These are phyloP conservation scores for Kazachstania bromeliacearum DNA, from an alignment of 805 yeast genomes.

Conservation along the genomic window DNA sequence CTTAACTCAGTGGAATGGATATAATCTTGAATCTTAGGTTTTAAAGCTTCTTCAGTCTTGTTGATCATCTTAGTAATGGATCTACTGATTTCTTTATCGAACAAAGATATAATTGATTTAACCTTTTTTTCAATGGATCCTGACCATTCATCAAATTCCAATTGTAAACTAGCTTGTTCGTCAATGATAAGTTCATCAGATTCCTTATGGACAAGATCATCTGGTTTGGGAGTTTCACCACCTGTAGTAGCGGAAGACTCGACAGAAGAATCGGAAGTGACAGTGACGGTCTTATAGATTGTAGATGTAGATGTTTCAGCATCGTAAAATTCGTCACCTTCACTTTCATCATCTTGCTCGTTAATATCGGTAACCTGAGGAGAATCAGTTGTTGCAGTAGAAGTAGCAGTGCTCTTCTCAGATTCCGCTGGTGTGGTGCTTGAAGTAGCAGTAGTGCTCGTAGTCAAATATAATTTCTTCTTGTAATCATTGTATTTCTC, in stretches of 20 bases:
- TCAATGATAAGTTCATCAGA: conserved; percentile 11
- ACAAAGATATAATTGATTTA: conserved; percentile 32
- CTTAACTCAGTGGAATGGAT: conserved; percentile 19
- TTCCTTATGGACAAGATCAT: conserved; percentile 4
- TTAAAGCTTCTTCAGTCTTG: conserved; percentile 26
- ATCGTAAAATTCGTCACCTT: conserved; percentile 5
- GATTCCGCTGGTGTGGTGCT: too few species aligned
- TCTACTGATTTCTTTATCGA: conserved; percentile 30
- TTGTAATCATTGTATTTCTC: background rate
- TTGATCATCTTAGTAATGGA: conserved; percentile 23
- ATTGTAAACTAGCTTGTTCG: conserved; percentile 22
- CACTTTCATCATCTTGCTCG: conserved; percentile 6
- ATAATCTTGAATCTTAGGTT: conserved; percentile 29
- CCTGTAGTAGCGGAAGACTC: background rate
- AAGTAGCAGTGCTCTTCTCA: background rate
- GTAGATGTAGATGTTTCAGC: conserved; percentile 6
- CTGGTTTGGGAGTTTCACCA: background rate
- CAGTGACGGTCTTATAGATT: conserved; percentile 4
- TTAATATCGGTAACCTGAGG: background rate
- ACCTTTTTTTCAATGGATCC: conserved; percentile 31
- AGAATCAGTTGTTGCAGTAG: background rate
- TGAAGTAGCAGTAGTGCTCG: too few species aligned
- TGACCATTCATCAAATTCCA: conserved; percentile 32
- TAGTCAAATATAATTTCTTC: background rate
- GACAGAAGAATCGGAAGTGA: background rate